Base-by-base conservation (phyloP, 345 rosid genomes). In the Anastatica hierochuntica region DNA sequence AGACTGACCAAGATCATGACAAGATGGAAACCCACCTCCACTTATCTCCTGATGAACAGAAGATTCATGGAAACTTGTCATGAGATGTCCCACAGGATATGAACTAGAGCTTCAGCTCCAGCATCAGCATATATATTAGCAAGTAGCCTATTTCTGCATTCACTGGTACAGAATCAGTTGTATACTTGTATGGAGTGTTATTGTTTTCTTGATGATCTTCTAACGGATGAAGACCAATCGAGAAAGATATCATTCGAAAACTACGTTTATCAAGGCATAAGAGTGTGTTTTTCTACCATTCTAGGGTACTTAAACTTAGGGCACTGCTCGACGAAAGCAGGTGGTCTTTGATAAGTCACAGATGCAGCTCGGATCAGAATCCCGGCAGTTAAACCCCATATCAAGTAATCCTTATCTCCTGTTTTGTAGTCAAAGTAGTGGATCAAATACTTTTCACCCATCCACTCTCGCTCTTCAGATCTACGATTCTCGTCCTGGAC, bases 301-400 rank as follows among this genome's bases (percentile, higher is more conserved):
- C 36, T 52, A 41, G 84, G 88, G 52, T 70, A 70, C 68, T 73
- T 81, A 76, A 79, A 77, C 68, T 76, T 72, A 14, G 94, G 86
- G 53, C 68, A 75, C 67, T 75, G 77, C 62, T 79, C 89, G 47
- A 60, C 11, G 60, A 83, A 87, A 14, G 68, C 76, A 1, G 87
- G 78, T 29, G 83, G 77, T 68, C 74, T 62, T 60, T 72, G 63
- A 70, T 70, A 81, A 41, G 76, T 79, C 16, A 81, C 79, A 5
- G 96, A 78, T 41, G 96, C 96, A 48, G 84, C 79, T 72, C 72
- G 75, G 43, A 81, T 83, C 78, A 87, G 54, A 38, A 83, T 67
- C 41, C 77, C 81, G 6, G 96, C 94, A 12, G 96, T 87, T 62
- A 87, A 59, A 50, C 85, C 90, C 87, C 81, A 83, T 62, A 79